These are phyloP conservation scores for Periconia digitata DNA, from an alignment of 2,329 filamentous ascomycete genomes.

Conservation along the genomic window DNA sequence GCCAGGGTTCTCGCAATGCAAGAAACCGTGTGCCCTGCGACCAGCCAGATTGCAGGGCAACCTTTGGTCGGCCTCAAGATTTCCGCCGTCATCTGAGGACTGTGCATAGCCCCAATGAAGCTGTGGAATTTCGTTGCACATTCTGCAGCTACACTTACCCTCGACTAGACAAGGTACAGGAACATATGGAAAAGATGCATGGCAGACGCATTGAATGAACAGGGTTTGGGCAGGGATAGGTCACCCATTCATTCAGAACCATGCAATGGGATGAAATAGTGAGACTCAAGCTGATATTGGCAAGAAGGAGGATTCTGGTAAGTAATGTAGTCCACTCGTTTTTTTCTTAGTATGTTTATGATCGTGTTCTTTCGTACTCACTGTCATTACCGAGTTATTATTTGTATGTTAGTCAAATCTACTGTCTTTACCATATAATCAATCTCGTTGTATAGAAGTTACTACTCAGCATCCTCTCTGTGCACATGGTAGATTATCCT, in stretches of 20 bases:
- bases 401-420: too few species aligned
- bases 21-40: background rate
- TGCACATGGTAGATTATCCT: too few species aligned
- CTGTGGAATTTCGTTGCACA: background rate
- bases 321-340: constrained; percentile 1
- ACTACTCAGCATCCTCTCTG: too few species aligned
- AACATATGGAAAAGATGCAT: constrained; percentile 9
- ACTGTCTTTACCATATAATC: too few species aligned
- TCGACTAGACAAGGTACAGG: constrained; percentile 6
- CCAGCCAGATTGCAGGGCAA: background rate
- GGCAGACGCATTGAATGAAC: background rate
- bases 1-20: background rate
- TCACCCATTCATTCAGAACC: too few species aligned
- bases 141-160: constrained; percentile 8
- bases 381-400: background rate
- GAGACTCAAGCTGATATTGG: too few species aligned
- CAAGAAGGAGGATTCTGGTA: background rate
- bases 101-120: background rate
- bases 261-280: too few species aligned
- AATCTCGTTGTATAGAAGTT: too few species aligned
- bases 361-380: background rate
- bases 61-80: constrained; percentile 5
- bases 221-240: too few species aligned
- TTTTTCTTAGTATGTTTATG: background rate
- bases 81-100: constrained; percentile 7